Percentiles rank a stretch among this genome's conserved stretches.
Conservation (phyloP, 2,329 filamentous ascomycete species). For the Ophiostoma piceae region DNA sequence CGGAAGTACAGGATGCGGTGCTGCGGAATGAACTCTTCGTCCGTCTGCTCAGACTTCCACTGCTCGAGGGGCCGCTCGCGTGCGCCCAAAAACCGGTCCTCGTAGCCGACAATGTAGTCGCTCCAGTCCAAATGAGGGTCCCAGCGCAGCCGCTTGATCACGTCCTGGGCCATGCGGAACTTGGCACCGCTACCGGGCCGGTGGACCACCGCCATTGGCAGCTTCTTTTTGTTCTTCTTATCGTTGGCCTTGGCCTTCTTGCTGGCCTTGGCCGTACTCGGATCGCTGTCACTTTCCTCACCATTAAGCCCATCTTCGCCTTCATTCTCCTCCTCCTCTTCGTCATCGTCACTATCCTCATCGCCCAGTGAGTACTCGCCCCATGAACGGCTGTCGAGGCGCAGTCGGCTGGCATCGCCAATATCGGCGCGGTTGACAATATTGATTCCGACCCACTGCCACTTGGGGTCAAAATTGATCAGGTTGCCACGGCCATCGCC, state of each 20-base stretch:
- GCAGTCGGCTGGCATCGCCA: constrained; percentile 33
- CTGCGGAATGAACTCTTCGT: constrained; percentile 63
- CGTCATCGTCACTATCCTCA: constrained; percentile 42
- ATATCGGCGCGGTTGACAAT: constrained; percentile 39
- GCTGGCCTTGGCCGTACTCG: constrained; percentile 31
- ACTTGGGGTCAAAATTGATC: constrained; percentile 45
- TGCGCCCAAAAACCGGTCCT: constrained; percentile 54
- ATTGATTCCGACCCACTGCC: constrained; percentile 45
- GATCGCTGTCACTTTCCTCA: constrained; percentile 15
- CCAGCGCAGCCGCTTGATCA: constrained; percentile 57
- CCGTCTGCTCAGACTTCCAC: constrained; percentile 58
- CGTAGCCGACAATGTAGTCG: constrained; percentile 56
- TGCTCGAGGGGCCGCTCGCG: constrained; percentile 49
- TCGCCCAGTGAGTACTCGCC: constrained; percentile 42
- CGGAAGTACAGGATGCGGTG: constrained; percentile 60
- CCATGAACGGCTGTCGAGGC: constrained; percentile 47
- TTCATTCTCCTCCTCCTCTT: constrained; percentile 35
- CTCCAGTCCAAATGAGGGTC: constrained; percentile 47
- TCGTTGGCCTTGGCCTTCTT: constrained; percentile 32
- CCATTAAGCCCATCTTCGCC: constrained; percentile 40
- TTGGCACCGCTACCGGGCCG: constrained; percentile 34
- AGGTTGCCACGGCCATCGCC: constrained; percentile 31
- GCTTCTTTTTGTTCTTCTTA: constrained; percentile 24
- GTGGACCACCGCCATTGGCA: constrained; percentile 22
- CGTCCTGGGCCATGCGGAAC: constrained; percentile 53